Evolutionary conservation across 73 alveolate genomes (phyloP).

Genomic region (Paramecium pentaurelia): DNA sequence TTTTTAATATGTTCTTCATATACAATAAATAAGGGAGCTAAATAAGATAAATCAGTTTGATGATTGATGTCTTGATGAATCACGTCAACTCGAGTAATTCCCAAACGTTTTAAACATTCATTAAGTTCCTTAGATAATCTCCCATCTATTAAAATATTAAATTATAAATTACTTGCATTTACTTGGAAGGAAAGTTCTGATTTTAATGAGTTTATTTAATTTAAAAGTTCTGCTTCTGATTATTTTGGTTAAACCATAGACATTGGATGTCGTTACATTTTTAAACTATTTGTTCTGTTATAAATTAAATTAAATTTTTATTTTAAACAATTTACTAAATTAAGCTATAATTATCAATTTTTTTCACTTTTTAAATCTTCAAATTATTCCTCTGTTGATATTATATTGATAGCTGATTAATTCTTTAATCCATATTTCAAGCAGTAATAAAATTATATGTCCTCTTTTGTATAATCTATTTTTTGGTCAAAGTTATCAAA

Average conservation of each 20-base stretch:
- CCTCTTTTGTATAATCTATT: neutral
- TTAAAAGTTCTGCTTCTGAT: neutral
- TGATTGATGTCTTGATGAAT: neutral
- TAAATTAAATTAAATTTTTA: neutral
- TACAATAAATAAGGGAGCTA: slow-evolving; percentile 23
- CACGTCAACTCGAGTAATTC: neutral
- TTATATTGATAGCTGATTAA: too few relatives aligned
- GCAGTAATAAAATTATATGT: neutral
- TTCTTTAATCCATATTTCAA: too few relatives aligned
- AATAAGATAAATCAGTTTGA: neutral
- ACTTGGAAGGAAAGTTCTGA: neutral
- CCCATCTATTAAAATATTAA: neutral
- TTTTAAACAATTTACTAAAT: neutral
- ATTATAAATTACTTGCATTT: neutral
- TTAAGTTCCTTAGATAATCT: slow-evolving; percentile 24
- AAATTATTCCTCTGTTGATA: too few relatives aligned
- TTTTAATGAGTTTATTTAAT: neutral
- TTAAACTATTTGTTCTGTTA: neutral
- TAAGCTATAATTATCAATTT: too few relatives aligned
- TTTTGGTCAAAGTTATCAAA: too few relatives aligned
- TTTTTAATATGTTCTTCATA: slow-evolving; percentile 30
- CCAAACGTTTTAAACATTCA: neutral
- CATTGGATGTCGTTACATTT: neutral
- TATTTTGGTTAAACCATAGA: neutral
- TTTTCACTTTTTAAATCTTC: too few relatives aligned